phyloP scores from a whole-genome alignment of 495 filamentous ascomycete species.

The Talaromyces thailandensis region DNA sequence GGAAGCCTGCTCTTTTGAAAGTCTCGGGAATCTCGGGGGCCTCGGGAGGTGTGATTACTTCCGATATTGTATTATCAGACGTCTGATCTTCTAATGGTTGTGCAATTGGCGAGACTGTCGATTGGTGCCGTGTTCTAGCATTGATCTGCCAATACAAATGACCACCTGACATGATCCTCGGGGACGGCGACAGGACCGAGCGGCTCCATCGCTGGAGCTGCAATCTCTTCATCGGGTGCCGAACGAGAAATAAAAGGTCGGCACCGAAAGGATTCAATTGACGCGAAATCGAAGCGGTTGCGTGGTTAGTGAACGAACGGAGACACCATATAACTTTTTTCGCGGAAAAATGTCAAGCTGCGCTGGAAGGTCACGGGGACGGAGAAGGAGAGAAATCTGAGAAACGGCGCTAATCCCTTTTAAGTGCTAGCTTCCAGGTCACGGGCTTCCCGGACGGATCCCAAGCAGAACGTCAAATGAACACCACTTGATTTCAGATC shows the following conservation, averaged over 20 bases:
- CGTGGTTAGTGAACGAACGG: neutral
- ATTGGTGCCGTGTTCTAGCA: constrained; percentile 27
- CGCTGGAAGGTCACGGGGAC: constrained; percentile 36
- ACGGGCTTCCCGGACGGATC: constrained; percentile 14
- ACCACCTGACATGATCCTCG: constrained; percentile 41
- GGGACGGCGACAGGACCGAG: constrained; percentile 53
- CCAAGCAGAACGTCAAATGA: neutral
- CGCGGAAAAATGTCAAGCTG: constrained; percentile 35
- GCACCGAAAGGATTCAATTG: constrained; percentile 1
- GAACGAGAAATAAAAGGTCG: neutral
- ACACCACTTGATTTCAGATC: constrained; percentile 4
- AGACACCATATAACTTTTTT: constrained; percentile 5
- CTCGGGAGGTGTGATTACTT: constrained; percentile 8
- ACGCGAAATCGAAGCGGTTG: neutral
- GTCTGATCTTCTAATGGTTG: constrained; percentile 17
- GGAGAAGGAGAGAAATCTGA: constrained; percentile 25
- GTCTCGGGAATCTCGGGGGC: constrained; percentile 49
- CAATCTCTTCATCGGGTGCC: constrained; percentile 56
- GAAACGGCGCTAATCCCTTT: constrained; percentile 18
- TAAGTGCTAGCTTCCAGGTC: constrained; percentile 8
- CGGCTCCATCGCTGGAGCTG: constrained; percentile 61
- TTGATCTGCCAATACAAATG: constrained; percentile 36
- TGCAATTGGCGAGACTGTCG: constrained; percentile 25
- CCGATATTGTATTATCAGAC: constrained; percentile 12
- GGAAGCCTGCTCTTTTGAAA: constrained; percentile 26